These are phyloP conservation scores for Entomortierella chlamydospora DNA, from an alignment of 192 early-diverging fungal genomes.

Conservation along the genomic window DNA sequence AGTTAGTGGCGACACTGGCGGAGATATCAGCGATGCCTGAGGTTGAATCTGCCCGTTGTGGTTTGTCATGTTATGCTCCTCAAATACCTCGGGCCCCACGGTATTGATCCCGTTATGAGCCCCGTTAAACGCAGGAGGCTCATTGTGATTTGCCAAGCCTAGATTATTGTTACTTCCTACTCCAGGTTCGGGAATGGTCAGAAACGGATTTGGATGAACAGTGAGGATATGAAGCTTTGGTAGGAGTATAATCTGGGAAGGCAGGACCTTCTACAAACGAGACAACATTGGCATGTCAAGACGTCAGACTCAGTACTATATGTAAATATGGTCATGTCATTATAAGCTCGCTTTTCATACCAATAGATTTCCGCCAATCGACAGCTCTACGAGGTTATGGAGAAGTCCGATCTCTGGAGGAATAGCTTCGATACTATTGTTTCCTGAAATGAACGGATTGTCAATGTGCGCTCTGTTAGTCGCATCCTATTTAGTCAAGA, in stretches of 20 bases:
- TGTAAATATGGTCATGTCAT: neutral
- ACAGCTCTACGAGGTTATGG: conserved; percentile 60
- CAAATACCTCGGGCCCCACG: neutral
- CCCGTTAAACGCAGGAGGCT: neutral
- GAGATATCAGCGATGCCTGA: neutral
- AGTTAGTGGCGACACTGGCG: neutral
- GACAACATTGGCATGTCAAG: neutral
- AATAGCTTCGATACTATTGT: conserved; percentile 54
- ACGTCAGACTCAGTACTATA: neutral
- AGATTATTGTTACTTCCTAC: neutral
- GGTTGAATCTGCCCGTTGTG: neutral
- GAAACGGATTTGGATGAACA: conserved; percentile 57
- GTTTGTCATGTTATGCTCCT: neutral
- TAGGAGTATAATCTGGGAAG: conserved; percentile 54
- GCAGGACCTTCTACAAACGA: conserved; percentile 24
- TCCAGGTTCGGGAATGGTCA: conserved; percentile 2
- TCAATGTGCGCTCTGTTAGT: too few species aligned
- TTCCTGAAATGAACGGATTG: conserved; percentile 27
- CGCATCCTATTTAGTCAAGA: too few species aligned
- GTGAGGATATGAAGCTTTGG: conserved; percentile 55
- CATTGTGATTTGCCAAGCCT: neutral
- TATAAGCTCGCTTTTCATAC: conserved; percentile 18
- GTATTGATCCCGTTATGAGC: neutral
- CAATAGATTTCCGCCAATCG: conserved; percentile 59
- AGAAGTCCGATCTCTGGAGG: conserved; percentile 59